Base-by-base conservation (phyloP, 2,329 filamentous ascomycete species). In the Boeremia lycopersici region DNA sequence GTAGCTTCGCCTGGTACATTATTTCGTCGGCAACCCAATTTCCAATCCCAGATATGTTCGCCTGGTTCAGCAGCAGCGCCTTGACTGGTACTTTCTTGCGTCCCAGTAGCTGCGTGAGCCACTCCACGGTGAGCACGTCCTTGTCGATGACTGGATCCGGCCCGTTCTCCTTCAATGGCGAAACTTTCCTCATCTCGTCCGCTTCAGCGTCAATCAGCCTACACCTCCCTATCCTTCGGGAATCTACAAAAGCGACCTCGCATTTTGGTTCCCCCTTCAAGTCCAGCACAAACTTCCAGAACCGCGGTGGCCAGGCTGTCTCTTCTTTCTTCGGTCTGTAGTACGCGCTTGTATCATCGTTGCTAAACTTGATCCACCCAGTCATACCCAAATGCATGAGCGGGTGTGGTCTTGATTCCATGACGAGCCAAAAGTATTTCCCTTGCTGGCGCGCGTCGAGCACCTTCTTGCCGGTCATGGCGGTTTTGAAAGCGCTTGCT, bases 21-120 rank as follows among this genome's bases (percentile, higher is more conserved):
- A 96, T 88, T 74, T 99, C 95, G 70, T 99, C 95, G 77, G 89
- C 92, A 48, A 99, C 93, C 93, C 93, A 99, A 71, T 98, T 98
- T 0, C 95, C 95, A 59, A 99, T 90, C 7, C 95, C 95, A 67
- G 90, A 95, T 57, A 98, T 89, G 71, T 89, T 89, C 15, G 86
- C 83, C 75, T 99, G 95, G 70, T 98, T 91, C 3, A 98, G 81
- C 11, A 99, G 79, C 17, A 97, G 80, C 0, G 92, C 90, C 73
- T 98, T 98, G 61, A 98, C 84, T 0, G 93, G 93, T 0, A 97
- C 90, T 65, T 86, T 90, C 49, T 93, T 92, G 53, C 82, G 85
- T 44, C 77, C 80, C 78, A 97, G 81, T 73, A 91, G 89, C 50
- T 81, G 75, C n/a, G 74, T 77, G 15, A 99, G 76, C 82, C 90